Evolutionary conservation across 805 yeast species (phyloP).

Genomic region (Starmerella etchellsii): DNA sequence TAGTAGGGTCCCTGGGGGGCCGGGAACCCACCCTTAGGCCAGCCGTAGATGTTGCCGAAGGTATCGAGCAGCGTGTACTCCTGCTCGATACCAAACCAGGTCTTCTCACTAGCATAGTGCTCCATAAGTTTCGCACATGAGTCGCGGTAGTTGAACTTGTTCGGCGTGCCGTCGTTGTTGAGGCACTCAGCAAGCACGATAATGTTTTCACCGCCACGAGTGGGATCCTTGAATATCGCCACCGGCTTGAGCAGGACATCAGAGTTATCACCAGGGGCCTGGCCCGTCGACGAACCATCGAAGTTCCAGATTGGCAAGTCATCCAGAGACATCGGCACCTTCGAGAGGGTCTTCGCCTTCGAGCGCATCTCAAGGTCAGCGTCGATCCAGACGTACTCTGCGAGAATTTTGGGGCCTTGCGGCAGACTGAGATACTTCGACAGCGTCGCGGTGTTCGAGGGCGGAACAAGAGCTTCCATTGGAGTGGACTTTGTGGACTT

Average conservation of each 20-base stretch:
- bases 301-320: conserved; percentile 99
- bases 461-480: conserved; percentile 19
- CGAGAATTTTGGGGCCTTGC: conserved; percentile 77
- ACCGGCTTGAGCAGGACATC: conserved; percentile 94
- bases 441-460: conserved; percentile 54
- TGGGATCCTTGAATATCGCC: conserved; percentile 89
- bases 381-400: conserved; percentile 98
- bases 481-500: background rate
- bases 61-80: conserved; percentile 95
- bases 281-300: conserved; percentile 96
- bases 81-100: conserved; percentile 98
- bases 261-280: conserved; percentile 96
- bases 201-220: conserved; percentile 95
- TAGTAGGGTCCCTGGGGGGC: conserved; percentile 99
- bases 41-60: conserved; percentile 80
- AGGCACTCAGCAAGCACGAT: conserved; percentile 92
- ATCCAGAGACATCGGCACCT: conserved; percentile 56
- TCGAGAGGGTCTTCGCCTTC: conserved; percentile 75
- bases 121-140: conserved; percentile 90
- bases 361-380: conserved; percentile 84
- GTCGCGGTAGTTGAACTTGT: conserved; percentile 96
- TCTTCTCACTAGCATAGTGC: conserved; percentile 70
- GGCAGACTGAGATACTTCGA: conserved; percentile 71
- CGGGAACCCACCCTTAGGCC: conserved; percentile 99
- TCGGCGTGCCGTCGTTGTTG: conserved; percentile 98